Percentiles rank a stretch among this genome's conserved stretches.
Conservation (phyloP, 2,329 filamentous ascomycete genomes). For the Aureobasidium sp. region DNA sequence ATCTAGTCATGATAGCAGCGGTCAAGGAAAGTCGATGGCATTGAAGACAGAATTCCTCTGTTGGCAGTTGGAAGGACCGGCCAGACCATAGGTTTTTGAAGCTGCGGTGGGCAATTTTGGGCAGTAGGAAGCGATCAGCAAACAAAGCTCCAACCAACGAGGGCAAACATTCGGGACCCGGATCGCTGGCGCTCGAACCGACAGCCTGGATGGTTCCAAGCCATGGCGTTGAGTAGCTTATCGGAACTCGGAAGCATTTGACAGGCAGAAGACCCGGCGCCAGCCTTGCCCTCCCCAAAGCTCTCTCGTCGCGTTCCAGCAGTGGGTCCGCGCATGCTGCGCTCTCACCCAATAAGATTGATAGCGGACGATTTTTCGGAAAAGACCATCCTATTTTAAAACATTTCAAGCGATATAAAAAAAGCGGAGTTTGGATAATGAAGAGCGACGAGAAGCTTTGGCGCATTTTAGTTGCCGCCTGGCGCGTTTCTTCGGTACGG, state of each 20-base stretch:
- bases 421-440: background rate
- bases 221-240: background rate
- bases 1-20: background rate
- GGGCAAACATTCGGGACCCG: background rate
- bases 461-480: slow-evolving; percentile 1
- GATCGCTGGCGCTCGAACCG: background rate
- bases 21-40: background rate
- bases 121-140: background rate
- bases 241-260: background rate
- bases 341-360: background rate
- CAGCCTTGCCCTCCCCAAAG: background rate
- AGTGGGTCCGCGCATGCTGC: background rate
- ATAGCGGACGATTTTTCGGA: background rate
- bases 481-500: slow-evolving; percentile 4
- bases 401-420: background rate
- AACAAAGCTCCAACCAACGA: background rate
- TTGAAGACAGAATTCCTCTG: background rate
- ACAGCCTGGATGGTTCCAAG: background rate
- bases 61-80: background rate
- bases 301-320: background rate
- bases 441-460: background rate
- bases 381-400: background rate
- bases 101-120: background rate
- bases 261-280: background rate
- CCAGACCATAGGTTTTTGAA: background rate